A percentile compares a stretch with the other conserved stretches of the same genome.
Conservation (phyloP, 2,329 filamentous ascomycete species). For the Hymenoscyphus infarciens region DNA sequence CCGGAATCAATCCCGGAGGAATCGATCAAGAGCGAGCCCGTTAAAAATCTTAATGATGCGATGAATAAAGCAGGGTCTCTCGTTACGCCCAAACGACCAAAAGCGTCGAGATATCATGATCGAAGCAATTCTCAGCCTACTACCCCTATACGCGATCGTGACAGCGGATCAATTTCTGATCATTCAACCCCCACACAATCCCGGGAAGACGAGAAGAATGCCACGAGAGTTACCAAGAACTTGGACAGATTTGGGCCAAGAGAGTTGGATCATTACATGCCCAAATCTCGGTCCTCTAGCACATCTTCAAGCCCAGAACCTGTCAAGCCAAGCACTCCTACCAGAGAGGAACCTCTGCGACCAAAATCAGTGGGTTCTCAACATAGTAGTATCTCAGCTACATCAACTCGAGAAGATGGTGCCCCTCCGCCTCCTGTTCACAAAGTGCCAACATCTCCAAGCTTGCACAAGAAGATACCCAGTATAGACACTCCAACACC, state of each 20-base stretch:
- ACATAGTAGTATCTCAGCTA: slow-evolving; percentile 12
- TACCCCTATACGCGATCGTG: slow-evolving; percentile 13
- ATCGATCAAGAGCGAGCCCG: slow-evolving; percentile 9
- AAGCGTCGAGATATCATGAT: slow-evolving; percentile 21
- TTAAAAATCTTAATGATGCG: slow-evolving; percentile 25
- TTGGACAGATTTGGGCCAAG: neutral
- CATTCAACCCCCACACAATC: slow-evolving; percentile 14
- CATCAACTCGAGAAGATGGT: slow-evolving; percentile 22
- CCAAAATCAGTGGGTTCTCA: slow-evolving; percentile 18
- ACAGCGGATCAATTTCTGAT: neutral
- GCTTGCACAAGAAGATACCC: slow-evolving; percentile 36
- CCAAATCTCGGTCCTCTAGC: slow-evolving; percentile 17
- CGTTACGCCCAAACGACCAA: slow-evolving; percentile 16
- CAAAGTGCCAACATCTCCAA: slow-evolving; percentile 43
- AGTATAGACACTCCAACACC: slow-evolving; percentile 28
- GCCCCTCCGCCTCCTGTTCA: slow-evolving; percentile 33
- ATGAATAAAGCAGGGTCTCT: slow-evolving; percentile 22
- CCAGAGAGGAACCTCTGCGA: slow-evolving; percentile 21
- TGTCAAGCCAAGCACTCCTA: slow-evolving; percentile 15
- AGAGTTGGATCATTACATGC: slow-evolving; percentile 13
- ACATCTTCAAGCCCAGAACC: slow-evolving; percentile 16
- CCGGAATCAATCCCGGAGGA: slow-evolving; percentile 17
- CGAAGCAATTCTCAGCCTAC: slow-evolving; percentile 10
- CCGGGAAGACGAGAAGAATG: neutral
- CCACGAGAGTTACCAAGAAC: neutral